Percentiles rank a stretch among this genome's conserved stretches.
Conservation (phyloP, 176 grass and related monocot genomes). For the Luzula sylvatica region DNA sequence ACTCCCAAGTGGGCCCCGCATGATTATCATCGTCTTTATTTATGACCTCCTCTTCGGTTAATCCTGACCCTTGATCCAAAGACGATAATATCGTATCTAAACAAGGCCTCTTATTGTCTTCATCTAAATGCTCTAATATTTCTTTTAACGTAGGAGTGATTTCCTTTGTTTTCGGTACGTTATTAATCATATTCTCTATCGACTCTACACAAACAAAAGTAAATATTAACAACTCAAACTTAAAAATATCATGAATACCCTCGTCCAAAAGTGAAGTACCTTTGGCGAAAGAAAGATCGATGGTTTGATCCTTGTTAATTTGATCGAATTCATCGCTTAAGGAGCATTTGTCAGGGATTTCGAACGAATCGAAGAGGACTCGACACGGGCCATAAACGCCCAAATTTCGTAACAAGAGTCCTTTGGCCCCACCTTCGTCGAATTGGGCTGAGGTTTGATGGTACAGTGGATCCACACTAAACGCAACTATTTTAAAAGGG, state of each 20-base stretch:
- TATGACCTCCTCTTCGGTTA: slow-evolving; percentile 26
- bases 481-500: slow-evolving; percentile 50
- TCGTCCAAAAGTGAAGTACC: slow-evolving; percentile 35
- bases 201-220: slow-evolving; percentile 38
- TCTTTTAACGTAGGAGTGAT: slow-evolving; percentile 76
- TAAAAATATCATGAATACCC: too few relatives aligned
- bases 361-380: slow-evolving; percentile 94
- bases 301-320: slow-evolving; percentile 28
- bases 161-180: slow-evolving; percentile 51
- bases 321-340: slow-evolving; percentile 21
- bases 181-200: slow-evolving; percentile 64
- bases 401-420: slow-evolving; percentile 83
- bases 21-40: slow-evolving; percentile 16
- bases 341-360: slow-evolving; percentile 62
- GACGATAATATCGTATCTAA: slow-evolving; percentile 17
- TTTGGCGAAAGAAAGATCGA: slow-evolving; percentile 84
- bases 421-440: slow-evolving; percentile 96
- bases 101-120: slow-evolving; percentile 60
- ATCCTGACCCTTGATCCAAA: slow-evolving; percentile 34
- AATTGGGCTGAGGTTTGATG: slow-evolving; percentile 96
- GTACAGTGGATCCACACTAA: slow-evolving; percentile 87
- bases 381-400: slow-evolving; percentile 72
- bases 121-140: slow-evolving; percentile 87
- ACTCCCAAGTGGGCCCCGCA: slow-evolving; percentile 6
- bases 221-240: neutral